Percentiles rank a stretch among this genome's conserved stretches.
Conservation (phyloP, 2,329 filamentous ascomycete species). For the Dothistroma pini region DNA sequence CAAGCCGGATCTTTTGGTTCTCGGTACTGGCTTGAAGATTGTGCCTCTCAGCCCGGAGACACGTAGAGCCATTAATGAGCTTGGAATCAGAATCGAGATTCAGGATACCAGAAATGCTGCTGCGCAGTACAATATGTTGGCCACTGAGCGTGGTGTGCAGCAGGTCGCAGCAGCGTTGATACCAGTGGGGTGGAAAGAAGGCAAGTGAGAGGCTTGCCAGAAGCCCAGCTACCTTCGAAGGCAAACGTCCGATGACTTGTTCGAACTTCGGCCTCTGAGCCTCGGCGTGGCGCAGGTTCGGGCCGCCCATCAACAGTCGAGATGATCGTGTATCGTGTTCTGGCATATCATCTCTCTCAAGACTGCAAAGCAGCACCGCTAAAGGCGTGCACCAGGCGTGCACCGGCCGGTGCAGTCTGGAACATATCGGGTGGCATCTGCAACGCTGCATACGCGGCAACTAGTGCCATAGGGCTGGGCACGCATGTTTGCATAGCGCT, state of each 20-base stretch:
- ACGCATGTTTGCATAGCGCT: not conserved
- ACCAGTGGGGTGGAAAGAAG: slow-evolving; percentile 76
- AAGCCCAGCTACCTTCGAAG: not conserved
- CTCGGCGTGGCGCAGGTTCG: not conserved
- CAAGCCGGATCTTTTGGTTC: slow-evolving; percentile 85
- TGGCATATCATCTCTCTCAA: not conserved
- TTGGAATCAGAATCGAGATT: slow-evolving; percentile 84
- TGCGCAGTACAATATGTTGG: slow-evolving; percentile 88
- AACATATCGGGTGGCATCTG: not conserved
- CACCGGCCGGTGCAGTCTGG: not conserved
- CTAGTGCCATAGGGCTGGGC: not conserved
- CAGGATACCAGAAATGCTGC: slow-evolving; percentile 92
- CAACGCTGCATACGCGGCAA: not conserved
- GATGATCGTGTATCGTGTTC: not conserved
- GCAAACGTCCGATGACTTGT: not conserved
- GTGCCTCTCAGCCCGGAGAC: slow-evolving; percentile 73
- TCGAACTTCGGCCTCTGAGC: not conserved
- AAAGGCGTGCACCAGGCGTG: too few species aligned
- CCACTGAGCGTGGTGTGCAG: slow-evolving; percentile 83
- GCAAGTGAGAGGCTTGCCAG: slow-evolving; percentile 17
- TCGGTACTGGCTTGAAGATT: slow-evolving; percentile 78
- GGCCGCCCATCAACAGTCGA: not conserved
- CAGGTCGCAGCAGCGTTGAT: slow-evolving; percentile 85
- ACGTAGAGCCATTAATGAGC: slow-evolving; percentile 64
- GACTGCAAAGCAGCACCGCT: not conserved